Evolutionary conservation across 2,329 filamentous ascomycete genomes (phyloP), one percentile per base, ranked within the genome.

Genomic region (Ilyonectria robusta): DNA sequence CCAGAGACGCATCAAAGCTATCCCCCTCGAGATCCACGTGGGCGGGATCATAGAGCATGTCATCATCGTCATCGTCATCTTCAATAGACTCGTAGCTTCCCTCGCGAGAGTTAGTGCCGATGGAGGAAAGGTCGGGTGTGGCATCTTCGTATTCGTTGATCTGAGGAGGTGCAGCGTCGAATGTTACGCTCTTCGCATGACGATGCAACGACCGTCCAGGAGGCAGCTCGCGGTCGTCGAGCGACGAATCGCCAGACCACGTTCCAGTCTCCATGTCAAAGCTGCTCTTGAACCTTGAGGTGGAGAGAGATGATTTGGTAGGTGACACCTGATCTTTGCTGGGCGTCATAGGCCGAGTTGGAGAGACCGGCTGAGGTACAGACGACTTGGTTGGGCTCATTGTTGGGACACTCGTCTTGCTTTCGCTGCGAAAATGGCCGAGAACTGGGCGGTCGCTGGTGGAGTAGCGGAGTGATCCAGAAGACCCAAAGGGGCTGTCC

Each of bases 91-190:
- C 95, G 79, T 93, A 98, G 83, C 95, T 98, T 47, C 94, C 94
- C 77, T 98, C 94, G 9, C 95, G 92, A 13, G 95, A 98, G 73
- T 92, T 94, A 55, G 93, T 95, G 29, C 93, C 94, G 26, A 97
- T 87, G 0, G 95, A 97, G 2, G 95, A 98, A n/a, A 97, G 89
- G 77, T 98, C 96, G 11, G 96, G 96, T 2, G 96, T 99, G 37
- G 94, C 93, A 93, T 98, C 95, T 82, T 98, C 96, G 80, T 98
- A 99, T 82, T 99, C 96, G 78, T 98, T 97, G 76, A 99, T 88
- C 78, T 97, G 93, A 26, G 96, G 96, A 23, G 95, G 95, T 2
- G 94, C 94, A 42, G 92, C 93, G 81, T 98, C 94, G 78, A 99
- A 99, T 1, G 95, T 99, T 65, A 99, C 96, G 76, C 95, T 98